Base-by-base conservation (phyloP, 2,329 filamentous ascomycete genomes). In the Aspergillus tanneri region DNA sequence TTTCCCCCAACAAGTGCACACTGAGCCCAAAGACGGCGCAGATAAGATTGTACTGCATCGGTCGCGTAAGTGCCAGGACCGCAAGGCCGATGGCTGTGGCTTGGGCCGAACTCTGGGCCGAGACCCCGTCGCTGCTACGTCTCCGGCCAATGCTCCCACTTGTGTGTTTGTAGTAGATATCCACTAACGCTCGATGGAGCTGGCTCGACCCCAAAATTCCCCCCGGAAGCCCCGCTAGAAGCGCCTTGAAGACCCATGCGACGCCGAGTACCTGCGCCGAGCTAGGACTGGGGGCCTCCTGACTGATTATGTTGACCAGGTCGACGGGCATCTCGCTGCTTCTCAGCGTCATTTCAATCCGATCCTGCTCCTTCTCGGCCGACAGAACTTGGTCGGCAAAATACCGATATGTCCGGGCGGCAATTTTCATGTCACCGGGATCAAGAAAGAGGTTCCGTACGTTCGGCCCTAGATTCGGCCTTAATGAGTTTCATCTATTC, bases 21-120 rank as follows among this genome's bases (percentile, higher is more conserved):
- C 70, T 62, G 10, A 73, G 53, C 5, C 70, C 71, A 47, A 73
- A 70, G 1, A 72, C 63, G 1, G 65, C 65, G 46, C 69, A 73
- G 46, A 72, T 67, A 18, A 73, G 59, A 21, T 69, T 67, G 32
- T 70, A 57, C 46, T 72, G 68, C 62, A 70, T 66, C 27, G 69
- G 61, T 35, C 55, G 63, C 9, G 68, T 66, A 44, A 70, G 50
- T 5, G 67, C 67, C 25, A 70, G 51, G 6, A 72, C 58, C 19
- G 69, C 71, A 19, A 72, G 60, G 1, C 67, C 56, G 11, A 71
- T 66, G n/a, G 68, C 62, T 37, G 64, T 61, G 14, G 57, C 44
- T 61, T 64, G 4, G 53, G 54, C 8, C 60, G 57, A 9, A 52
- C 50, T 7, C 54, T 32, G 11, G 58, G 40, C 5, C n/a, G 61